Base-by-base conservation (phyloP, 2,329 filamentous ascomycete species). In the Epichloe sp. region DNA sequence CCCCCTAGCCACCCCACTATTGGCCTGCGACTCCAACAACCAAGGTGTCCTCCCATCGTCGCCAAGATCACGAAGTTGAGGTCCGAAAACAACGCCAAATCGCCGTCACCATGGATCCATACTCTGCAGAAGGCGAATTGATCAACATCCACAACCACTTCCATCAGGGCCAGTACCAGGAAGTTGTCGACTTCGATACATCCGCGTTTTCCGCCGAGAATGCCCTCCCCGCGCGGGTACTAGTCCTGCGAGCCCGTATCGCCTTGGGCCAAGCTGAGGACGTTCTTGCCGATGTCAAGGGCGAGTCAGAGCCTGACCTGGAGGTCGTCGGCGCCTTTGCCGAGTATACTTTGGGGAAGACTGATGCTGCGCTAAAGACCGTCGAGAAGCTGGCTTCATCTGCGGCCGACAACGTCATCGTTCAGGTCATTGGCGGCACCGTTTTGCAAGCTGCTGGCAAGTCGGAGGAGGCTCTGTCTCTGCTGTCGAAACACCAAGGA, bases 151-250 rank as follows among this genome's bases (percentile, higher is more conserved):
- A 84, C 72, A 84, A 79, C 68, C 68, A 80, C 69, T 85, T 85
- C 71, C 77, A 84, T 67, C 80, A 84, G 68, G 89, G 87, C 64
- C 90, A 95, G 74, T 95, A 88, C 76, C 79, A 87, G 63, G 77
- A 84, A 63, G 90, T 94, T 56, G 69, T 94, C 68, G 85, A 93
- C 71, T 95, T 89, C 71, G 85, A 94, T 68, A 85, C 82, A 43
- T 82, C 85, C 5, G 75, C 82, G 53, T 85, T 97, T 63, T 93
- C 87, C 44, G 59, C 82, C 56, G 81, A 85, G 61, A 96, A 96
- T 71, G 75, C 76, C 45, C 75, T 89, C 14, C 80, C 88, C 42
- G 86, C 87, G 41, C 83, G 83, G 53, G 72, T 95, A 44, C 80
- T 97, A 51, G 77, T 85, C 65, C 80, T 91, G 56, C 87, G 93